A percentile compares a stretch with the other conserved stretches of the same genome.
Evolutionary conservation across 192 early-diverging fungal genomes (phyloP).

Genomic region (Geosiphon pyriformis): DNA sequence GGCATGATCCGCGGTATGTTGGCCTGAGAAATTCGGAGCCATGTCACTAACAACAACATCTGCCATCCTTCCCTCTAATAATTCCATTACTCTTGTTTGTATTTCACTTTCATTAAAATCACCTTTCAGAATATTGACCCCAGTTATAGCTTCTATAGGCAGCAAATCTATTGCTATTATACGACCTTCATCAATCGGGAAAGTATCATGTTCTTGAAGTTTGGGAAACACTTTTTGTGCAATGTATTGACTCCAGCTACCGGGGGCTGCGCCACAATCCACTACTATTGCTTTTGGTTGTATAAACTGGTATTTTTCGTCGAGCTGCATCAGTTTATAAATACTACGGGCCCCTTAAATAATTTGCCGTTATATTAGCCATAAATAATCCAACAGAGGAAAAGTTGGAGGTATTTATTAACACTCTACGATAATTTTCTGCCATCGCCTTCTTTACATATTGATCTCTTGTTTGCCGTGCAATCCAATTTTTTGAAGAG

Average conservation of each 20-base stretch:
- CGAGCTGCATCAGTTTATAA: slow-evolving; percentile 63
- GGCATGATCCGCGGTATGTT: slow-evolving; percentile 60
- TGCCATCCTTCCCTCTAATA: slow-evolving; percentile 34
- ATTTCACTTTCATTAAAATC: slow-evolving; percentile 53
- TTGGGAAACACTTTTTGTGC: slow-evolving; percentile 34
- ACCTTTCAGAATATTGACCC: slow-evolving; percentile 58
- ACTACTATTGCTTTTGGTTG: slow-evolving; percentile 31
- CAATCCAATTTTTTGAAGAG: slow-evolving; percentile 56
- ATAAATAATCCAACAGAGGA: background rate
- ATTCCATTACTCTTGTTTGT: slow-evolving; percentile 30
- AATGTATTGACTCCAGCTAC: slow-evolving; percentile 75
- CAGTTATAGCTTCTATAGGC: slow-evolving; percentile 60
- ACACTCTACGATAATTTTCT: slow-evolving; percentile 60
- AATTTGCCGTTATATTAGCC: background rate
- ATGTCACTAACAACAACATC: slow-evolving; percentile 64
- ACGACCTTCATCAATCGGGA: slow-evolving; percentile 29
- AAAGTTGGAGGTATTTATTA: background rate
- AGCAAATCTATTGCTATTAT: slow-evolving; percentile 70
- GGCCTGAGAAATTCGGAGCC: slow-evolving; percentile 76
- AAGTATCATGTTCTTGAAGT: slow-evolving; percentile 8
- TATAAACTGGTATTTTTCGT: slow-evolving; percentile 43
- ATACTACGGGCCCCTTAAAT: slow-evolving; percentile 50
- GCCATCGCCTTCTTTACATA: slow-evolving; percentile 53
- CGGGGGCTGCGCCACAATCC: slow-evolving; percentile 70
- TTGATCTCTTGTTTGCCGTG: slow-evolving; percentile 61